Conservation (phyloP, 179 eudicot species). For the Carnegiea gigantea region DNA sequence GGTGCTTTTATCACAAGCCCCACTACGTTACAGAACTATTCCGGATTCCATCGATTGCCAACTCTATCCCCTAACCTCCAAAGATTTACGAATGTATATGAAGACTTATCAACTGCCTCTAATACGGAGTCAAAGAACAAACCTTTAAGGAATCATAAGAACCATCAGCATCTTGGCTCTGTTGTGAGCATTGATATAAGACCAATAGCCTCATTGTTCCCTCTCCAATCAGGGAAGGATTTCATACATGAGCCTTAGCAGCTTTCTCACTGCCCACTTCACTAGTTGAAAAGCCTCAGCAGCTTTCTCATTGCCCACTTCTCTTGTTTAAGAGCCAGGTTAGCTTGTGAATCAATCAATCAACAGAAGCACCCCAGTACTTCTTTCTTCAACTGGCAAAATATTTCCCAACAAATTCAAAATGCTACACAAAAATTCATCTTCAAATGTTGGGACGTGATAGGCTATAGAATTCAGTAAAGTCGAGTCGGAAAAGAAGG, state of each 20-base stretch:
- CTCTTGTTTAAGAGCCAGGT: neutral
- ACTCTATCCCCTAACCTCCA: slow-evolving; percentile 9
- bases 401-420: slow-evolving; percentile 2
- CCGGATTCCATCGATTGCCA: neutral
- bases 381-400: slow-evolving; percentile 16
- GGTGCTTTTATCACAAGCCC: slow-evolving; percentile 12
- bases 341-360: slow-evolving; percentile 15
- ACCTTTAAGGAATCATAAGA: slow-evolving; percentile 14
- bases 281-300: neutral
- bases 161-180: slow-evolving; percentile 1
- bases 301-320: slow-evolving; percentile 8
- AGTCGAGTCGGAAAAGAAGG: slow-evolving; percentile 88
- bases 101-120: slow-evolving; percentile 9
- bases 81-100: slow-evolving; percentile 22
- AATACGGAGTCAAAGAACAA: slow-evolving; percentile 13
- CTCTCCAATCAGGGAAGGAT: neutral
- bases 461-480: slow-evolving; percentile 82
- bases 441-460: slow-evolving; percentile 37
- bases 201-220: slow-evolving; percentile 13
- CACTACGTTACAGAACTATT: slow-evolving; percentile 25
- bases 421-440: neutral
- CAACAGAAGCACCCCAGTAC: slow-evolving; percentile 9
- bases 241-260: neutral
- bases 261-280: too few species aligned
- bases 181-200: neutral